Conservation (phyloP, 2,329 filamentous ascomycete species). For the Aureobasidium subglaciale region DNA sequence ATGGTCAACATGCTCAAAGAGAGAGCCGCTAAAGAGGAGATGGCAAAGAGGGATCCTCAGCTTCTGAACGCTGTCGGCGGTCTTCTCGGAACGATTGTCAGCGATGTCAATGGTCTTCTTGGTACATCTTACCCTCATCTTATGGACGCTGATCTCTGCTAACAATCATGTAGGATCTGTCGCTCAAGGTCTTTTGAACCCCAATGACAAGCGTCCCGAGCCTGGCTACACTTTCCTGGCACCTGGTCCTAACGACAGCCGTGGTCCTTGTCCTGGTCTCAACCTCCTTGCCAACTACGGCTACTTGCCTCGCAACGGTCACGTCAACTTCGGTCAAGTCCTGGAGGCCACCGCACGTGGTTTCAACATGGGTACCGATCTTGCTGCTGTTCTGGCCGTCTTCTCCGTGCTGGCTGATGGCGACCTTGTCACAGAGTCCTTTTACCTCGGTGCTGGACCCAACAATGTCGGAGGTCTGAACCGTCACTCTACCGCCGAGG, state of each 20-base stretch:
- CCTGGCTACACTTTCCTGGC: conserved; percentile 23
- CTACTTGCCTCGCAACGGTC: conserved; percentile 35
- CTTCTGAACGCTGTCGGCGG: neutral
- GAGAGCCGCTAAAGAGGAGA: neutral
- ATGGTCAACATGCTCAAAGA: conserved; percentile 2
- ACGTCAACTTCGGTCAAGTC: conserved; percentile 30
- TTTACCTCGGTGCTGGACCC: conserved; percentile 23
- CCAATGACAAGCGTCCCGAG: conserved; percentile 24
- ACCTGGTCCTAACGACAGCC: conserved; percentile 24
- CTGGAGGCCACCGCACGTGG: conserved; percentile 27
- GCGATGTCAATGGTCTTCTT: conserved; percentile 3
- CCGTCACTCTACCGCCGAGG: conserved; percentile 26
- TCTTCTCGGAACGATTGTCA: neutral
- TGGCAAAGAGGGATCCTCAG: conserved; percentile 1
- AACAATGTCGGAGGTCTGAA: conserved; percentile 24
- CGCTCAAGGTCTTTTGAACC: conserved; percentile 20
- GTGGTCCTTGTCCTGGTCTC: conserved; percentile 34
- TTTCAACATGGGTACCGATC: conserved; percentile 35
- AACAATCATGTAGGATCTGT: conserved; percentile 20
- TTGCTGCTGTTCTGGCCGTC: conserved; percentile 31
- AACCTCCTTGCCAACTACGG: conserved; percentile 37
- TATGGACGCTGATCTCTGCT: neutral
- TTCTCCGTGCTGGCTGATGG: conserved; percentile 27
- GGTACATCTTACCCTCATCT: neutral
- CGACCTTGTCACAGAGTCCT: conserved; percentile 23